These are phyloP conservation scores for Articulospora tetracladia DNA, from an alignment of 495 filamentous ascomycete species.

Conservation along the genomic window DNA sequence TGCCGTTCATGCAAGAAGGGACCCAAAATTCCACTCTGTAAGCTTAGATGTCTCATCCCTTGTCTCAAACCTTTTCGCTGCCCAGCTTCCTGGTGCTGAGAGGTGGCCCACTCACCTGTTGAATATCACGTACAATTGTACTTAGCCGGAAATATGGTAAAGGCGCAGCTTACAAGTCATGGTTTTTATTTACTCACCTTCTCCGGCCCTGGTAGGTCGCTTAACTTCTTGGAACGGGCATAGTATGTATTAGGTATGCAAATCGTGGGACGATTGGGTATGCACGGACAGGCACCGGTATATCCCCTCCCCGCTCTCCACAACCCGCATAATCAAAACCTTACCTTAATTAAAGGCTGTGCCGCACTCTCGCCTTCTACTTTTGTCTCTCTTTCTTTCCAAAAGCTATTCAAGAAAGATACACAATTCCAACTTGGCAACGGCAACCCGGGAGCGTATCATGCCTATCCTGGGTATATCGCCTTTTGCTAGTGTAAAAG, in stretches of 20 bases:
- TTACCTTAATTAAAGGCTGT: neutral
- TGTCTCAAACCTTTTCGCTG: neutral
- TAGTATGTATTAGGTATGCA: neutral
- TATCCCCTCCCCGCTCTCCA: neutral
- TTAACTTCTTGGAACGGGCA: neutral
- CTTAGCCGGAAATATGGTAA: neutral
- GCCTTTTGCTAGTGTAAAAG: constrained; percentile 13
- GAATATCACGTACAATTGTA: neutral
- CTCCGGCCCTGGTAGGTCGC: neutral
- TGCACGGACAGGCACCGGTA: neutral
- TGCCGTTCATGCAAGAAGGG: neutral
- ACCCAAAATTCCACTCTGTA: neutral
- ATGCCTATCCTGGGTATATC: constrained; percentile 16
- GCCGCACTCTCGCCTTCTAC: neutral
- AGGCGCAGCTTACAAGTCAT: neutral
- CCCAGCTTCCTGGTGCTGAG: neutral
- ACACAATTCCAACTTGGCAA: constrained; percentile 16
- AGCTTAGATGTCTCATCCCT: neutral
- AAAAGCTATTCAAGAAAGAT: constrained; percentile 4
- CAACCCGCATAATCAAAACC: neutral
- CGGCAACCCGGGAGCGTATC: constrained; percentile 11
- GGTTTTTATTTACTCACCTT: neutral
- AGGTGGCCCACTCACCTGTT: neutral
- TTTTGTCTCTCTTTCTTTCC: neutral
- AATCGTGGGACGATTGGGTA: neutral